These are phyloP conservation scores for Tilletia setariae DNA, from an alignment of 1,284 basidiomycete species.

Conservation along the genomic window DNA sequence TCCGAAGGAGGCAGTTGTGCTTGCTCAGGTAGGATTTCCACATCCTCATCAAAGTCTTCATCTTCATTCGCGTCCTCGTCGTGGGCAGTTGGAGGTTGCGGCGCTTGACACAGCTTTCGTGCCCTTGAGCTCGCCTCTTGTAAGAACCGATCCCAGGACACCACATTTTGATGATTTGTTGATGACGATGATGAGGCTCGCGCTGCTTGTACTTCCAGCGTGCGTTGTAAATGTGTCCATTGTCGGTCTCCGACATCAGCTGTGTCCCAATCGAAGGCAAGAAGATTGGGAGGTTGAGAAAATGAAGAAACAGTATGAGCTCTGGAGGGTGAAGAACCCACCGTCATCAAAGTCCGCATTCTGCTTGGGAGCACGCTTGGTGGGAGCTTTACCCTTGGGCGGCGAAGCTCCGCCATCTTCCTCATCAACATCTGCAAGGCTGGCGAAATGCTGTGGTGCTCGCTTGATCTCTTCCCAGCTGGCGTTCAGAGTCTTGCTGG, in stretches of 20 bases:
- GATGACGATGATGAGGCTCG: not conserved
- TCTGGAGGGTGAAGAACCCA: not conserved
- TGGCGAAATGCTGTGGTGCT: constrained; percentile 12
- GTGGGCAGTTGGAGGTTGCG: not conserved
- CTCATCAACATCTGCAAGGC: too few relatives aligned
- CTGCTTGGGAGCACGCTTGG: constrained; percentile 11
- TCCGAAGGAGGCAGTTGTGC: not conserved
- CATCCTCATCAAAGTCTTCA: not conserved
- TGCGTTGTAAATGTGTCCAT: not conserved
- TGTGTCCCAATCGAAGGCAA: not conserved
- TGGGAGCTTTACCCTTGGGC: too few relatives aligned
- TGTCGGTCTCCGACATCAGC: not conserved
- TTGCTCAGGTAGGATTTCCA: not conserved
- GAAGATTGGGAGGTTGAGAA: not conserved
- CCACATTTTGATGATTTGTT: too few relatives aligned
- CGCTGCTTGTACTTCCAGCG: not conserved
- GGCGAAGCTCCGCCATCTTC: too few relatives aligned
- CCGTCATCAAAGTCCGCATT: constrained; percentile 4
- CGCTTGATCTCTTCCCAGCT: not conserved
- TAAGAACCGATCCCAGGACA: not conserved
- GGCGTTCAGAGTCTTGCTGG: constrained; percentile 18
- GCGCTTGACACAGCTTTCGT: too few relatives aligned
- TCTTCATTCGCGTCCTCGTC: not conserved
- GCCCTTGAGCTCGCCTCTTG: not conserved
- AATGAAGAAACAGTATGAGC: not conserved